A percentile compares a stretch with the other conserved stretches of the same genome.
phyloP scores from a whole-genome alignment of 1,284 basidiomycete genomes.

The Ceratobasidium theobromae region DNA sequence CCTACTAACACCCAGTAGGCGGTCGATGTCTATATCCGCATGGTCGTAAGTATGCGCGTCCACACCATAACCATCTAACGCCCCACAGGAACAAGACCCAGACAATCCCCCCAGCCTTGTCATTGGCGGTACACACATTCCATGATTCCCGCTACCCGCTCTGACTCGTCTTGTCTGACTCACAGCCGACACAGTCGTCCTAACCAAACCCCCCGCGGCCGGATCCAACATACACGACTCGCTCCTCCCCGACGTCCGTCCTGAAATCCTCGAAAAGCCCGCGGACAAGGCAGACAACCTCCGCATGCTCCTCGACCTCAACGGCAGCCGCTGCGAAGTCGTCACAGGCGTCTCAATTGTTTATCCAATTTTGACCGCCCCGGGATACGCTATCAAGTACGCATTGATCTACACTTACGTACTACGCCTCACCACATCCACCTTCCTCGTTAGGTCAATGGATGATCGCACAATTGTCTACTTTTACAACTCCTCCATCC shows the following conservation, averaged over 20 bases:
- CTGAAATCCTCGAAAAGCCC: constrained; percentile 90
- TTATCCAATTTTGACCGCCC: constrained; percentile 79
- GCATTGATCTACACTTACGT: constrained; percentile 40
- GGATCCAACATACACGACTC: constrained; percentile 53
- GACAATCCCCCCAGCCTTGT: constrained; percentile 51
- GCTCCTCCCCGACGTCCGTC: constrained; percentile 51
- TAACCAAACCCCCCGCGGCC: constrained; percentile 70
- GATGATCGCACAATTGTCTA: constrained; percentile 80
- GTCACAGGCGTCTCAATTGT: constrained; percentile 85
- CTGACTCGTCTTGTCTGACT: no score
- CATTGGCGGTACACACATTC: no score
- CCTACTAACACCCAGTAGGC: constrained; percentile 48
- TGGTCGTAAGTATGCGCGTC: constrained; percentile 78
- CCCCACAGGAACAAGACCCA: no score
- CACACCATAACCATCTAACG: no score
- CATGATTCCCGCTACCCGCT: no score
- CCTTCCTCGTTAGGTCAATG: constrained; percentile 61
- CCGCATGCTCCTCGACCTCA: constrained; percentile 85
- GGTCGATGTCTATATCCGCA: constrained; percentile 85
- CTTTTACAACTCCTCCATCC: constrained; percentile 69
- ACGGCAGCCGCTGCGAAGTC: constrained; percentile 84
- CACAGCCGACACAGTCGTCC: constrained; percentile 88
- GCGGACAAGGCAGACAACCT: constrained; percentile 77
- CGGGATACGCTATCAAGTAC: constrained; percentile 83
- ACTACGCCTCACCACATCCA: neutral